Conservation (phyloP, 1,139 yeast species). For the Suhomyces bolitotheri region DNA sequence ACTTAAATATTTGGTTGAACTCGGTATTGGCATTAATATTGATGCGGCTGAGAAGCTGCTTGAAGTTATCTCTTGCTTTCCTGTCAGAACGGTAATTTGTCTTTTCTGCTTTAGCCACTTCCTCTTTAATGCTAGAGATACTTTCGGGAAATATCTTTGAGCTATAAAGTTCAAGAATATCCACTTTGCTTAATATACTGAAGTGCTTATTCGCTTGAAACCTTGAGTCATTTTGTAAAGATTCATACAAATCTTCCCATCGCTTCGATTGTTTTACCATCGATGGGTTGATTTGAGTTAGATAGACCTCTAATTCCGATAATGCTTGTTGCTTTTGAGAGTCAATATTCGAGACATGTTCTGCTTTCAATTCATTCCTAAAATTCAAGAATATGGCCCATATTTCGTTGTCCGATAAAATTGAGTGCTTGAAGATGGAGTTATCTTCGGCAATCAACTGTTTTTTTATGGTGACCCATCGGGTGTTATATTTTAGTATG, state of each 20-base stretch:
- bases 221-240: conserved; percentile 48
- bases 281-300: conserved; percentile 34
- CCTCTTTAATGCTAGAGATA: conserved; percentile 32
- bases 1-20: conserved; percentile 59
- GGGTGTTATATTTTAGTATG: conserved; percentile 55
- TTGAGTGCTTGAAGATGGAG: conserved; percentile 64
- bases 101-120: conserved; percentile 37
- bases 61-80: conserved; percentile 62
- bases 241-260: conserved; percentile 49
- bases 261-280: conserved; percentile 30
- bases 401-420: conserved; percentile 59
- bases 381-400: conserved; percentile 53
- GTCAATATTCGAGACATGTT: conserved; percentile 33
- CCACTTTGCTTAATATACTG: conserved; percentile 52
- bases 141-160: conserved; percentile 46
- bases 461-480: conserved; percentile 63
- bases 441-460: conserved; percentile 55
- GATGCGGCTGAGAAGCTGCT: conserved; percentile 41
- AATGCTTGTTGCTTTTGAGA: conserved; percentile 50
- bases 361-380: conserved; percentile 39
- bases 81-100: conserved; percentile 59
- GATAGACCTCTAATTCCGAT: conserved; percentile 51
- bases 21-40: conserved; percentile 53
- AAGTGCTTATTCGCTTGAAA: conserved; percentile 63
- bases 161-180: conserved; percentile 57